A percentile compares a stretch with the other conserved stretches of the same genome.
Conservation (phyloP, 2,329 filamentous ascomycete species). For the Immersiporthe knoxdaviesiana region DNA sequence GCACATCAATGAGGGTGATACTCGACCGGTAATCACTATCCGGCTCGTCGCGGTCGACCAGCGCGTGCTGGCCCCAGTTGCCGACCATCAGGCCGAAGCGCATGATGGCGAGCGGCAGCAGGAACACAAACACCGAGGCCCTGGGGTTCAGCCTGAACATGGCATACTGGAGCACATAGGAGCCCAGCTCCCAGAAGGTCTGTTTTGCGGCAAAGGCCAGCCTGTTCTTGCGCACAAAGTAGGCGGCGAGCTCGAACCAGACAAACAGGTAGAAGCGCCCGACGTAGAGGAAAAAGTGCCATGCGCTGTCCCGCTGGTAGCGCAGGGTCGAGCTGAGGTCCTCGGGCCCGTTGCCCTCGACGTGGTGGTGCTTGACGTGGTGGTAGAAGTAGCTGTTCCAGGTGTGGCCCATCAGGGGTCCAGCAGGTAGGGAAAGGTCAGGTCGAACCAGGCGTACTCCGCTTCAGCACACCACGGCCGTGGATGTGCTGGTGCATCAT, state of each 20-base stretch:
- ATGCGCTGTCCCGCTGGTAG: conserved; percentile 71
- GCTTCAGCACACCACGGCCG: conserved; percentile 68
- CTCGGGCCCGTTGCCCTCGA: conserved; percentile 76
- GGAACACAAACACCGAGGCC: conserved; percentile 65
- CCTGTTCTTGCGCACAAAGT: conserved; percentile 70
- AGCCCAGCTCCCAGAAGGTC: conserved; percentile 63
- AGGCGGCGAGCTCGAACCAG: conserved; percentile 75
- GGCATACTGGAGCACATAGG: conserved; percentile 56
- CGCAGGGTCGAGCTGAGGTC: conserved; percentile 77
- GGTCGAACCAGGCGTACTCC: conserved; percentile 61
- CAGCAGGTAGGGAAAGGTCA: conserved; percentile 70
- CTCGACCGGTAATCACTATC: conserved; percentile 79
- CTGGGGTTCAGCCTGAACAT: conserved; percentile 55
- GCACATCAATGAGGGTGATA: conserved; percentile 78
- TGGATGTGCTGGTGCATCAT: conserved; percentile 89
- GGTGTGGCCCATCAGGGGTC: conserved; percentile 82
- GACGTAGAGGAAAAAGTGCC: conserved; percentile 72
- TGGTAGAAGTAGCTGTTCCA: conserved; percentile 88
- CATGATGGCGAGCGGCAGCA: conserved; percentile 69
- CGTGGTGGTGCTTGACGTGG: conserved; percentile 84
- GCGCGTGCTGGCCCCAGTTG: conserved; percentile 84
- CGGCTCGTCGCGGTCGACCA: conserved; percentile 75
- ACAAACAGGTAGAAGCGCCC: conserved; percentile 73
- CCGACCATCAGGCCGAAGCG: conserved; percentile 77
- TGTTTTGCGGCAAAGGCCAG: conserved; percentile 56